These are phyloP conservation scores for Podospora sp. DNA, from an alignment of 495 filamentous ascomycete species.

Conservation along the genomic window DNA sequence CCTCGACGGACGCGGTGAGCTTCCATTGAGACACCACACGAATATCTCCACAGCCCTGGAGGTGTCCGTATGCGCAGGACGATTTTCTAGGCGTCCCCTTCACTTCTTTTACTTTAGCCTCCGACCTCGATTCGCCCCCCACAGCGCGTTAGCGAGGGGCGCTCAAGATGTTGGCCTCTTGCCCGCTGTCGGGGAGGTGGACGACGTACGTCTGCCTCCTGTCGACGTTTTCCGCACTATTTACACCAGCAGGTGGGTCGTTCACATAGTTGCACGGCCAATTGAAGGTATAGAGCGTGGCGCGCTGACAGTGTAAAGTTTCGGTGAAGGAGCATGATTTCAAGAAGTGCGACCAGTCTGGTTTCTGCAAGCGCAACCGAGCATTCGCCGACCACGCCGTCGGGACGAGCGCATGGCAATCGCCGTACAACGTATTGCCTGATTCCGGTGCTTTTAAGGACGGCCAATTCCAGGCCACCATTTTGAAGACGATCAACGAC, in stretches of 20 bases:
- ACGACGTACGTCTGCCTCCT: constrained; percentile 55
- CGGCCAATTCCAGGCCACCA: constrained; percentile 74
- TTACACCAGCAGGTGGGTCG: constrained; percentile 53
- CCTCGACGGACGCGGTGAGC: constrained; percentile 2
- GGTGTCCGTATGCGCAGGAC: constrained; percentile 21
- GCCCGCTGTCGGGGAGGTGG: constrained; percentile 58
- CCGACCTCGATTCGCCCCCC: background rate
- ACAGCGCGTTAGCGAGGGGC: constrained; percentile 14
- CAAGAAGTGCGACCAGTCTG: constrained; percentile 92
- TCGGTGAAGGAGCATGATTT: constrained; percentile 93
- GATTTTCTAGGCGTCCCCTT: constrained; percentile 21
- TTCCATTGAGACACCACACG: constrained; percentile 12
- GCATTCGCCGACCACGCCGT: constrained; percentile 79
- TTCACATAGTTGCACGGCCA: background rate
- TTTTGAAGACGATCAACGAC: constrained; percentile 72
- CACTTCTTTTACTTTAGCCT: constrained; percentile 6
- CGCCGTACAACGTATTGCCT: constrained; percentile 77
- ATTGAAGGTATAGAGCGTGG: constrained; percentile 12
- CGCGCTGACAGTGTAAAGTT: constrained; percentile 49
- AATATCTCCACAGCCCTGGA: constrained; percentile 25
- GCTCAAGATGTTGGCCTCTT: constrained; percentile 42
- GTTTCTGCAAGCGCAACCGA: constrained; percentile 95
- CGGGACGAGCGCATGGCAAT: constrained; percentile 66
- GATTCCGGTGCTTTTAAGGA: constrained; percentile 73
- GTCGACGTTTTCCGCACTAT: constrained; percentile 45